Conservation (phyloP, 768 basidiomycete species). For the Panus rudis region DNA sequence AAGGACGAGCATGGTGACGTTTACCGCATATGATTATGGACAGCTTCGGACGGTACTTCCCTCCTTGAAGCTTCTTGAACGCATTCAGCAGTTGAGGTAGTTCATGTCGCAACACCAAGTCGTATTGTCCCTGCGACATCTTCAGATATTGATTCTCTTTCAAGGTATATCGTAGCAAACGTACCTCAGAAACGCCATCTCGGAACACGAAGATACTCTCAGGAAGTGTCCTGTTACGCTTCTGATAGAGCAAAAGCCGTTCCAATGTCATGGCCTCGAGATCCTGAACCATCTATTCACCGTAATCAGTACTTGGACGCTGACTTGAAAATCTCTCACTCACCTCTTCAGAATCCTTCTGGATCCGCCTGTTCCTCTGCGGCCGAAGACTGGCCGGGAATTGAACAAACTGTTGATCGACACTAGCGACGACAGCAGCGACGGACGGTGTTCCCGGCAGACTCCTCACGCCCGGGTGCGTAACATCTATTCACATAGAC, state of each 20-base stretch:
- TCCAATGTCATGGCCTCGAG: conserved; percentile 65
- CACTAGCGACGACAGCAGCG: conserved; percentile 75
- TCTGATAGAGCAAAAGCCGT: conserved; percentile 50
- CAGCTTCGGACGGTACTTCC: conserved; percentile 51
- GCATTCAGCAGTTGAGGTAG: conserved; percentile 55
- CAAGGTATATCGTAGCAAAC: conserved; percentile 13
- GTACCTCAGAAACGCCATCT: conserved; percentile 77
- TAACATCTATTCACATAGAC: conserved; percentile 55
- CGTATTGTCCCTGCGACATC: conserved; percentile 58
- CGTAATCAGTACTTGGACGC: neutral
- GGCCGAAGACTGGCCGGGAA: conserved; percentile 70
- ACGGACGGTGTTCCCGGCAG: conserved; percentile 72
- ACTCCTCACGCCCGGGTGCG: conserved; percentile 68
- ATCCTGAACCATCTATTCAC: conserved; percentile 62
- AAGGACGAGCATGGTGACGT: conserved; percentile 56
- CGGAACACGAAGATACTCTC: conserved; percentile 67
- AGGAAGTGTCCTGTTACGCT: conserved; percentile 45
- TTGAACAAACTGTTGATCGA: conserved; percentile 63
- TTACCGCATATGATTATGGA: conserved; percentile 82
- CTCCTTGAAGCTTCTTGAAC: conserved; percentile 44
- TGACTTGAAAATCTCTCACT: neutral
- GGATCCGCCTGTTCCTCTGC: conserved; percentile 42
- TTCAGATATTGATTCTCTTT: neutral
- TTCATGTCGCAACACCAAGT: conserved; percentile 52
- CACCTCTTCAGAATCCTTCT: conserved; percentile 32